Evolutionary conservation across 177 flowering plant species (phyloP).

Genomic region (Vitis hybrid): DNA sequence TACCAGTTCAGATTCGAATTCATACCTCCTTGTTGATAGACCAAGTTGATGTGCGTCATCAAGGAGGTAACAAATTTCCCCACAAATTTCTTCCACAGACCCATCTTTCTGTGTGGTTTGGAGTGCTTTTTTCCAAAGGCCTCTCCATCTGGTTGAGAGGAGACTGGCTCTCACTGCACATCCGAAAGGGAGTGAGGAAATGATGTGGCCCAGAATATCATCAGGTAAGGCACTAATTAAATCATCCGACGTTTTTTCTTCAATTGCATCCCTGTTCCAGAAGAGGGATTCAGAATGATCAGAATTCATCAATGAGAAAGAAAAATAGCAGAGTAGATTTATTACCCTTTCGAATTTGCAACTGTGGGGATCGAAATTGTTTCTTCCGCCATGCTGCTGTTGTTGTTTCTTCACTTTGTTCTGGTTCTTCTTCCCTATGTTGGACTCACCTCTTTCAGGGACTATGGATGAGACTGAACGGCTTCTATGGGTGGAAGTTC

Average conservation of each 20-base stretch:
- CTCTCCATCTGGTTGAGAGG: conserved; percentile 37
- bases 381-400: neutral
- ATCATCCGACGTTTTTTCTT: conserved; percentile 11
- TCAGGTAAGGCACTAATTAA: conserved; percentile 28
- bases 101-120: conserved; percentile 8
- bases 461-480: no score
- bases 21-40: conserved; percentile 1
- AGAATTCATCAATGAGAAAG: no score
- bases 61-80: conserved; percentile 13
- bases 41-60: conserved; percentile 11
- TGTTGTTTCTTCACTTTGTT: neutral
- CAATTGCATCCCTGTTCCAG: conserved; percentile 7
- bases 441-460: no score
- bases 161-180: conserved; percentile 26
- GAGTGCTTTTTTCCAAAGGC: conserved; percentile 17
- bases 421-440: no score
- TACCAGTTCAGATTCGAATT: neutral
- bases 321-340: no score
- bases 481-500: no score
- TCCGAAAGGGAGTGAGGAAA: conserved; percentile 28
- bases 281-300: no score
- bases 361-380: neutral
- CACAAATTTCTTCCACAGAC: conserved; percentile 8
- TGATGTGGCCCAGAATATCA: conserved; percentile 28
- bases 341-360: neutral